Percentiles rank a stretch among this genome's conserved stretches.
phyloP scores from a whole-genome alignment of 1,284 basidiomycete species.

The Cystobasidium slooffiae region DNA sequence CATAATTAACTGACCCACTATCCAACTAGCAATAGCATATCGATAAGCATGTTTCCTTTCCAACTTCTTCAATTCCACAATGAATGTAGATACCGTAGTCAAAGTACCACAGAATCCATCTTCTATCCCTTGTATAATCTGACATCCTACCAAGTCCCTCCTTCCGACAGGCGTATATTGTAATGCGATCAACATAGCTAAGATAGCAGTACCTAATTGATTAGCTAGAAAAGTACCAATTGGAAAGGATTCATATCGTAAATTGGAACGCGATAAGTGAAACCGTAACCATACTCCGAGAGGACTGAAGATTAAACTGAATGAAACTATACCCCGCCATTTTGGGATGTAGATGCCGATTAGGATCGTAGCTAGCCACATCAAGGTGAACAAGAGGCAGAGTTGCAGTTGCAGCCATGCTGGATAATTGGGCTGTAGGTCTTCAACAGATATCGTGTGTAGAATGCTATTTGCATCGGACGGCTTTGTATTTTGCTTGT shows the following conservation, averaged over 20 bases:
- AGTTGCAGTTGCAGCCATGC: slow-evolving; percentile 61
- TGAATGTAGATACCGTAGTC: slow-evolving; percentile 92
- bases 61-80: slow-evolving; percentile 74
- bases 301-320: slow-evolving; percentile 86
- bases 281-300: slow-evolving; percentile 87
- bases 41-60: slow-evolving; percentile 64
- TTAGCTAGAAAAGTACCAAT: slow-evolving; percentile 89
- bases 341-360: slow-evolving; percentile 57
- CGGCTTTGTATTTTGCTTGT: neutral
- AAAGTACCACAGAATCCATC: slow-evolving; percentile 96
- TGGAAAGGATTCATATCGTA: slow-evolving; percentile 63
- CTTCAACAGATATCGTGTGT: neutral
- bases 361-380: slow-evolving; percentile 54
- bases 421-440: slow-evolving; percentile 57
- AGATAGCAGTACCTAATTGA: slow-evolving; percentile 73
- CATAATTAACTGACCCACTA: slow-evolving; percentile 71
- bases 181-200: slow-evolving; percentile 72
- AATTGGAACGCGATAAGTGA: slow-evolving; percentile 74
- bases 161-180: slow-evolving; percentile 60
- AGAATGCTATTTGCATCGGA: neutral
- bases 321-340: slow-evolving; percentile 78
- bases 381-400: slow-evolving; percentile 55
- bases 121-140: slow-evolving; percentile 74
- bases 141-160: slow-evolving; percentile 62
- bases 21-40: slow-evolving; percentile 73